phyloP scores from a whole-genome alignment of 2,329 filamentous ascomycete genomes.

The Ceratocystis smalleyi region DNA sequence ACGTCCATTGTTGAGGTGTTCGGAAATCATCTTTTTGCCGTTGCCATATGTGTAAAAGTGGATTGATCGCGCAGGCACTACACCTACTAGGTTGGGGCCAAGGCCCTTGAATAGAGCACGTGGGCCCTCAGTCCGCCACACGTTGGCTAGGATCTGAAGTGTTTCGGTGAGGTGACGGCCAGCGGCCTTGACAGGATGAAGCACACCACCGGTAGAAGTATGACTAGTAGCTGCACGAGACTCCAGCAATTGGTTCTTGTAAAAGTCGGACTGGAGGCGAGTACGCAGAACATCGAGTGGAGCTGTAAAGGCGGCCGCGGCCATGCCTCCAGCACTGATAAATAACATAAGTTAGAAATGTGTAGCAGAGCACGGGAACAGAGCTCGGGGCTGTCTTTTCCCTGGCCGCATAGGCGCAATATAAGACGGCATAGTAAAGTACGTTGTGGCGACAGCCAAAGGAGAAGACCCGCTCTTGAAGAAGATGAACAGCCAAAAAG shows the following conservation, averaged over 20 bases:
- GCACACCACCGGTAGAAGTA: conserved; percentile 20
- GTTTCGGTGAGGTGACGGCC: conserved; percentile 70
- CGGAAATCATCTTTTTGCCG: conserved; percentile 65
- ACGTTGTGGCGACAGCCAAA: neutral
- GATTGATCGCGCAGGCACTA: conserved; percentile 77
- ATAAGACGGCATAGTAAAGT: neutral
- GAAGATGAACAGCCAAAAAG: neutral
- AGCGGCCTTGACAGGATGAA: conserved; percentile 50
- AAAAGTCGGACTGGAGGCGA: conserved; percentile 78
- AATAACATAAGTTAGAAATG: conserved; percentile 11
- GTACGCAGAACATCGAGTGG: conserved; percentile 92
- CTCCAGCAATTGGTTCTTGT: conserved; percentile 65
- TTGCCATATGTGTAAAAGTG: conserved; percentile 93
- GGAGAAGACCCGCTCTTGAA: neutral
- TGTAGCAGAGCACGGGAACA: neutral
- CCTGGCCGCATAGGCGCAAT: neutral
- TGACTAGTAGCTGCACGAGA: conserved; percentile 45
- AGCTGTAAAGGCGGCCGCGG: conserved; percentile 78
- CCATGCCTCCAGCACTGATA: conserved; percentile 69
- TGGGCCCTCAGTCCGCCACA: conserved; percentile 68
- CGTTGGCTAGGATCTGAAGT: conserved; percentile 65
- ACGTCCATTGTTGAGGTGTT: conserved; percentile 54
- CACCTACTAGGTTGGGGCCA: conserved; percentile 76
- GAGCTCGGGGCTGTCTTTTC: neutral
- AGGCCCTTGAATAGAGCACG: conserved; percentile 85